Base-by-base conservation (phyloP, 2,329 filamentous ascomycete genomes). In the Scytalidium lignicola region DNA sequence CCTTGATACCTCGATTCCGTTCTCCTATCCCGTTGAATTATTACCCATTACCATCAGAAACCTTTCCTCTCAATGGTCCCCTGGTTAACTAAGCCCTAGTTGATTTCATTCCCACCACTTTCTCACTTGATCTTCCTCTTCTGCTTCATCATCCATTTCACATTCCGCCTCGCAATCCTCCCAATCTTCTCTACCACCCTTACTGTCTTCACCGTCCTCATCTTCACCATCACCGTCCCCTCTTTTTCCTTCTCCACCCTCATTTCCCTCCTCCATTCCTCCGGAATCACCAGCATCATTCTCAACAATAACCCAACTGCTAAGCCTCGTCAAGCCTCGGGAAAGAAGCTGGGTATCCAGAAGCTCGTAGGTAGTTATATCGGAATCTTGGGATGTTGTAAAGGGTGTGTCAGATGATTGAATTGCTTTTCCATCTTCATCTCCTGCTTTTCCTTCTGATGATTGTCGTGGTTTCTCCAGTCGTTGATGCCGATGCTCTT, bases 151-250 rank as follows among this genome's bases (percentile, higher is more conserved):
- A 37, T 37, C 32, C 32, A 37, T 9, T 17, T 37, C 32, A 37
- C n/a, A 15, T 17, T 37, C 32, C n/a, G 10, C 32, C n/a, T 37
- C 18, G 32, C 28, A 23, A 21, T n/a, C 44, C 32, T 19, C 32
- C 39, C 29, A 41, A 41, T 47, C 45, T 20, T 41, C 45, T 41
- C 41, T 18, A 46, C 8, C 32, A 18, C 44, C 18, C 18, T 15
- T 19, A 46, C 44, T 9, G 23, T 46, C 44, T 46, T 22, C 28
- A n/a, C 7, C 44, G 39, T 7, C 28, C 18, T 21, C 1, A 21
- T 17, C 44, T 7, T 10, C 44, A 37, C 20, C 44, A 7, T 28
- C 26, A 7, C 13, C 7, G 26, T 28, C 13, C 13, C 26, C 26
- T 7, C 26, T 7, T 28, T 7, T 7, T 28, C 26, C 26, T 7